Percentiles rank a stretch among this genome's conserved stretches.
Evolutionary conservation across 2,329 filamentous ascomycete species (phyloP).

Genomic region (Periconia sp.): DNA sequence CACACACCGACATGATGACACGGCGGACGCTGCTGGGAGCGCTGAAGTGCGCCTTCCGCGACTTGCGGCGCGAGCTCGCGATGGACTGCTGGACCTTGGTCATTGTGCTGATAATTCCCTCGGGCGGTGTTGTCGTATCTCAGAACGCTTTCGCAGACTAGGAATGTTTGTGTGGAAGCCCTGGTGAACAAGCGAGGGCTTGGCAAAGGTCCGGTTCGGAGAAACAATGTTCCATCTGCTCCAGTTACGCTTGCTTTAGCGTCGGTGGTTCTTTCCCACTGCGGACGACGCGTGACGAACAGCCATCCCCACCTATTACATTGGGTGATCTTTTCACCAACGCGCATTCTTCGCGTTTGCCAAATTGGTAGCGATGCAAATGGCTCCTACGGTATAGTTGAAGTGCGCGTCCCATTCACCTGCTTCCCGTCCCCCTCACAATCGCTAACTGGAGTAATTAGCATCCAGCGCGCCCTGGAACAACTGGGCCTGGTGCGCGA

Average conservation of each 20-base stretch:
- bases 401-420: not conserved
- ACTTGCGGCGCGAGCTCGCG: slow-evolving; percentile 92
- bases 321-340: not conserved
- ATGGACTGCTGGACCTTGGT: slow-evolving; percentile 66
- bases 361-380: not conserved
- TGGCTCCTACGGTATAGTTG: not conserved
- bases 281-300: not conserved
- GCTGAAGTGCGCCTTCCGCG: slow-evolving; percentile 96
- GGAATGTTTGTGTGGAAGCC: slow-evolving; percentile 15
- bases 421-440: not conserved
- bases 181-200: not conserved
- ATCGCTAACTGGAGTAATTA: not conserved
- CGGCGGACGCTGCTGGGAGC: slow-evolving; percentile 93
- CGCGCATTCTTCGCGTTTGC: slow-evolving; percentile 6
- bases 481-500: not conserved
- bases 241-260: not conserved
- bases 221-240: not conserved
- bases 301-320: not conserved
- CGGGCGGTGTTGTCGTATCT: slow-evolving; percentile 19
- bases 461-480: not conserved
- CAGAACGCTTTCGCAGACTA: slow-evolving; percentile 10
- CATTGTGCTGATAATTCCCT: slow-evolving; percentile 58
- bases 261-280: not conserved
- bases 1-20: slow-evolving; percentile 79
- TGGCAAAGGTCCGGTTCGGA: not conserved